These are phyloP conservation scores for Candida xyloterini DNA, from an alignment of 805 yeast genomes.

Conservation along the genomic window DNA sequence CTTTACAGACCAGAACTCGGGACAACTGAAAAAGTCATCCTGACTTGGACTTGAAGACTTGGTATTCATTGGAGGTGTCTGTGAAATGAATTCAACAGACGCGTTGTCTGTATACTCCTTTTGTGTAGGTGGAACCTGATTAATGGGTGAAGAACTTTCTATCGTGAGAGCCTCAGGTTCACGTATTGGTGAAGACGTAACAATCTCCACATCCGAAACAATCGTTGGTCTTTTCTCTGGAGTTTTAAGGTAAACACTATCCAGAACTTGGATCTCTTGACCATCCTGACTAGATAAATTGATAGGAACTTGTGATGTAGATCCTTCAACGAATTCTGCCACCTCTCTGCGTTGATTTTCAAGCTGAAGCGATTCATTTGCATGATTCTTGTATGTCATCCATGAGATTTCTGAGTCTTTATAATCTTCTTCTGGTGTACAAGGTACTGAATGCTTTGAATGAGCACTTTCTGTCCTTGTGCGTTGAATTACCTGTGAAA, in stretches of 20 bases:
- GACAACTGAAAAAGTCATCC: conserved; percentile 14
- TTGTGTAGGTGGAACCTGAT: not conserved
- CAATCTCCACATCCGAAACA: conserved; percentile 13
- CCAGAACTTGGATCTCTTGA: conserved; percentile 22
- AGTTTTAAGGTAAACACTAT: conserved; percentile 13
- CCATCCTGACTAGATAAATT: conserved; percentile 9
- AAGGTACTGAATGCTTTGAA: conserved; percentile 7
- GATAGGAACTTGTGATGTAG: conserved; percentile 20
- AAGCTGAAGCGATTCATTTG: not conserved
- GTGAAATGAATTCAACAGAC: not conserved
- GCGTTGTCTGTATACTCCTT: not conserved
- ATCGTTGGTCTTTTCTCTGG: not conserved
- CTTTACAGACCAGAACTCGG: conserved; percentile 15
- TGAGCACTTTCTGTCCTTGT: not conserved
- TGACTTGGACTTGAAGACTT: not conserved
- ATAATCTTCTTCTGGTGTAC: conserved; percentile 17
- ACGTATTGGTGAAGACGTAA: conserved; percentile 20
- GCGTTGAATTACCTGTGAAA: conserved; percentile 17
- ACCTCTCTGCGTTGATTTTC: conserved; percentile 2
- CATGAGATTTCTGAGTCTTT: conserved; percentile 9
- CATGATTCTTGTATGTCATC: conserved; percentile 5
- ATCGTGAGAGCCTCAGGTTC: not conserved
- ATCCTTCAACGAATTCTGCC: conserved; percentile 1
- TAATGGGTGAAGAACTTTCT: conserved; percentile 5
- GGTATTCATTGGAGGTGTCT: not conserved